These are phyloP conservation scores for Talaromyces stipitatus DNA, from an alignment of 495 filamentous ascomycete species.

Conservation along the genomic window DNA sequence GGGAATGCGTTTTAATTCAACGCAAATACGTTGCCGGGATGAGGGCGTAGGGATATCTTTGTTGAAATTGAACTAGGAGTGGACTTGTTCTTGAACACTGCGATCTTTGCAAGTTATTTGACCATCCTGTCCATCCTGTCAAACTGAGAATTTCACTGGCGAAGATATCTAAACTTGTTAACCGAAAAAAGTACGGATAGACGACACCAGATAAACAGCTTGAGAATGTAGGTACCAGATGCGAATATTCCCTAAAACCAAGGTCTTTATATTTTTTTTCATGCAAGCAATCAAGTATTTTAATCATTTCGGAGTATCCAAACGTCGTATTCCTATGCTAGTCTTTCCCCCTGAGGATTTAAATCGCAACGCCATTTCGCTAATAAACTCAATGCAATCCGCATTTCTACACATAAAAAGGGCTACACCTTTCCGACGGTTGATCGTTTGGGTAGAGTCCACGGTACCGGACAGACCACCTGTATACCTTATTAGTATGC, in stretches of 20 bases:
- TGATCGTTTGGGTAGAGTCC: slow-evolving; percentile 38
- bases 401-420: not conserved
- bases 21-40: not conserved
- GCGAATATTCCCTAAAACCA: not conserved
- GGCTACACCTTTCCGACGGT: not conserved
- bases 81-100: too few species aligned
- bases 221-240: too few species aligned
- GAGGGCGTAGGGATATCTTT: not conserved
- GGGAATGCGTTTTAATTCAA: too few species aligned
- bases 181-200: too few species aligned
- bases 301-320: too few species aligned
- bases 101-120: too few species aligned
- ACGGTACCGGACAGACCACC: slow-evolving; percentile 52
- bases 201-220: too few species aligned
- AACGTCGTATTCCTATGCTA: not conserved
- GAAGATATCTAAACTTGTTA: too few species aligned
- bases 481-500: slow-evolving; percentile 8
- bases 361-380: not conserved
- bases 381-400: not conserved
- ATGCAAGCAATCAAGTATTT: too few species aligned
- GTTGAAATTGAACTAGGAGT: not conserved
- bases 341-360: too few species aligned
- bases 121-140: too few species aligned
- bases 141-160: too few species aligned
- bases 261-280: not conserved